phyloP scores from a whole-genome alignment of 495 filamentous ascomycete genomes.

The Trichoderma parareesei region DNA sequence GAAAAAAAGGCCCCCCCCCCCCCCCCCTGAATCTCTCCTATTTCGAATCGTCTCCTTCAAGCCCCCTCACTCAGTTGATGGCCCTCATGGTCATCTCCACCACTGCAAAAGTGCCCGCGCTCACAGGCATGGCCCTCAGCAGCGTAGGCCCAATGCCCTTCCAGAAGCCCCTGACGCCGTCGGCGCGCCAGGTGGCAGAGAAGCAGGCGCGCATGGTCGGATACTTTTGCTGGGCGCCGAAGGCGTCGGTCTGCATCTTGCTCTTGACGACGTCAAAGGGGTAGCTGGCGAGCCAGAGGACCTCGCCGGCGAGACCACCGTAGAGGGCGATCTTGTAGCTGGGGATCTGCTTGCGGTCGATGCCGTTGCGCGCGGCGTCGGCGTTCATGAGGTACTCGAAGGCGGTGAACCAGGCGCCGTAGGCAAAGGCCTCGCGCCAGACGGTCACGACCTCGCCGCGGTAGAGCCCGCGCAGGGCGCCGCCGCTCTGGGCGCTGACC shows the following conservation, averaged over 20 bases:
- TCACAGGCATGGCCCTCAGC: constrained; percentile 94
- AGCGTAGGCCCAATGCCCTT: constrained; percentile 91
- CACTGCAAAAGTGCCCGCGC: constrained; percentile 91
- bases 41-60: not conserved
- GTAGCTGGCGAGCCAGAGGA: constrained; percentile 85
- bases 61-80: constrained; percentile 28
- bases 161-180: constrained; percentile 86
- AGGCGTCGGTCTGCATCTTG: constrained; percentile 98
- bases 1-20: too few species aligned
- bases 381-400: constrained; percentile 96
- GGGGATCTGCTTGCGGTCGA: constrained; percentile 67
- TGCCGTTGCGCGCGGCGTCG: constrained; percentile 66
- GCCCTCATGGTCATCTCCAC: constrained; percentile 57
- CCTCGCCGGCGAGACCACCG: constrained; percentile 89
- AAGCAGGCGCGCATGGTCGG: constrained; percentile 86
- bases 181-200: constrained; percentile 64
- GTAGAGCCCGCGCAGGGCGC: constrained; percentile 66
- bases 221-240: constrained; percentile 57
- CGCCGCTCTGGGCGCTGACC: constrained; percentile 59
- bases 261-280: constrained; percentile 97
- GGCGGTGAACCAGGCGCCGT: constrained; percentile 88
- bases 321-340: constrained; percentile 83
- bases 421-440: constrained; percentile 84
- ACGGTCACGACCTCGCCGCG: constrained; percentile 81
- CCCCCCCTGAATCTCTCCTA: not conserved